Base-by-base conservation (phyloP, 2,329 filamentous ascomycete species). In the Cordyceps farinosa region DNA sequence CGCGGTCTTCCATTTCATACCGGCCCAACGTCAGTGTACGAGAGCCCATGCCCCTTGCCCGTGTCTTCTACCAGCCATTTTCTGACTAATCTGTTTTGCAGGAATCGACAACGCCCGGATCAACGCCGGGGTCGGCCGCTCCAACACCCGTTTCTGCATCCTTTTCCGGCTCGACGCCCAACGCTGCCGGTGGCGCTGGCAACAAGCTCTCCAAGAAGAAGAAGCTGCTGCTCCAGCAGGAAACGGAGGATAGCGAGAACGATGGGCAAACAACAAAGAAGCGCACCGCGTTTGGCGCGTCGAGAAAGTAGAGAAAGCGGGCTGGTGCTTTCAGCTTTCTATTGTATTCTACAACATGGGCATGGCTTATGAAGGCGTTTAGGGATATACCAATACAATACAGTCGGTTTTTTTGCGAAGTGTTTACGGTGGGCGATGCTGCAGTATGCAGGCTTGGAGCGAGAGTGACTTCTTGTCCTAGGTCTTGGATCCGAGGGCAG, bases 1-100 rank as follows among this genome's bases (percentile, higher is more conserved):
- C 87, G 64, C 78, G 82, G 67, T 85, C 85, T 22, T 85, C 86
- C n/a, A 79, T 87, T 45, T 87, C 84, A 1, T 87, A 87, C 68
- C 83, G 84, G 65, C 76, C 79, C 13, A 77, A 73, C 48, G 75
- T 71, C 52, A 69, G 71, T 63, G 76, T 77, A 72, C 64, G 71
- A n/a, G n/a, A 6, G 36, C 2, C 36, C 17, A 66, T 65, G 62
- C 54, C 38, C 7, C 44, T n/a, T 13, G 8, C 2, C n/a, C 9
- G n/a, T 29, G 4, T 13, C 7, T 51, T n/a, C 7, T 38, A 2
- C 2, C n/a, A 2, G 5, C 3, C 13, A 2, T 66, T 45, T 13
- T 50, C 53, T n/a, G n/a, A 42, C 38, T 62, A 52, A 64, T 38
- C 44, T 59, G 29, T 13, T 5, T 63, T 9, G 65, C 70, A 81